phyloP scores from a whole-genome alignment of 345 rosid genomes.

The Eucalyptus lansdowneana region DNA sequence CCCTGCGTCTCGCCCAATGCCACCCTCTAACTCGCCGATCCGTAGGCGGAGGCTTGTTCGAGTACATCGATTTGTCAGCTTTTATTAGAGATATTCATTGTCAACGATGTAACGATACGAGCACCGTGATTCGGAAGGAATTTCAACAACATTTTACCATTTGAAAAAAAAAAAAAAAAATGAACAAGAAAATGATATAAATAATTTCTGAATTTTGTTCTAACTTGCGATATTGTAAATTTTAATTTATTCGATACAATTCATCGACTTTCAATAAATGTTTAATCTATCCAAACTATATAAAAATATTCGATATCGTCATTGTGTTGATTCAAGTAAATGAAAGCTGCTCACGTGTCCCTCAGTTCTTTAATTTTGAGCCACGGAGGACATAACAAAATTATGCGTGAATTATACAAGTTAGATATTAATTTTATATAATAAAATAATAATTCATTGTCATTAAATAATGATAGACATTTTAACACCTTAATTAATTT shows the following conservation, averaged over 20 bases:
- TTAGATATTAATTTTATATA: background rate
- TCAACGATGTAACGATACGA: background rate
- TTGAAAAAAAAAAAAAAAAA: too few relatives aligned
- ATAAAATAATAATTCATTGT: background rate
- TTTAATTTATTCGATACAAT: too few relatives aligned
- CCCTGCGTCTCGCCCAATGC: background rate
- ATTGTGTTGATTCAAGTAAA: background rate
- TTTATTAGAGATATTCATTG: background rate
- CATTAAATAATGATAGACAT: background rate
- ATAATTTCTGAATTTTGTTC: accelerated
- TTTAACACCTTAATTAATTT: background rate
- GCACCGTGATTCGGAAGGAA: background rate
- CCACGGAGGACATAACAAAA: background rate
- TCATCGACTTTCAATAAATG: too few relatives aligned
- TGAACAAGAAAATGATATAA: accelerated
- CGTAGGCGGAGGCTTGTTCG: background rate
- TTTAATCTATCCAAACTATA: too few relatives aligned
- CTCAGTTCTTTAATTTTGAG: background rate
- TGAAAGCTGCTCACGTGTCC: background rate
- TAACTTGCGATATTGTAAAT: accelerated
- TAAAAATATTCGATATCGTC: accelerated
- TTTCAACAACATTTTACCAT: background rate
- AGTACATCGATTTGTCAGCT: background rate
- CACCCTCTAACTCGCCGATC: background rate
- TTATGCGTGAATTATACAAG: background rate